Evolutionary conservation across 2,329 filamentous ascomycete genomes (phyloP), one percentile per base, ranked within the genome.

Genomic region (Zymoseptoria passerinii): DNA sequence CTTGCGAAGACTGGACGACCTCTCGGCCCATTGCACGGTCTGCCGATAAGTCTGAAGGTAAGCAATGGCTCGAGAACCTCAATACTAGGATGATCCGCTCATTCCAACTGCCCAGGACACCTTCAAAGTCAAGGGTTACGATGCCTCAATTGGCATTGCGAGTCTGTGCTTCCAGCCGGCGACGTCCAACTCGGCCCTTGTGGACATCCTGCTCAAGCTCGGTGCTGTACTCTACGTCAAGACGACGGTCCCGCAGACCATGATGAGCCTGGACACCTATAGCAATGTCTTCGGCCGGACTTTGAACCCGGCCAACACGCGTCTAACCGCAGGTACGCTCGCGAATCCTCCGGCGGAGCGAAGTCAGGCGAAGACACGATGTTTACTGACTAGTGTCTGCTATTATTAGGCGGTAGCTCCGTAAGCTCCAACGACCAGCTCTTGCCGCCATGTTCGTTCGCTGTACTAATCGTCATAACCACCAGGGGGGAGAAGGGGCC

Each of bases 111-210:
- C 16, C 6, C 35, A 44, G 35, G 35, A 44, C 13, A 44, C 75
- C 13, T 86, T 86, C 69, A 79, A 85, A 23, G 73, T 87, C 50
- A 79, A 79, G 58, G 83, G 81, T 1, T 68, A 78, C 3, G 81
- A 86, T 55, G 78, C 79, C 0, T 84, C 83, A 0, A 70, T 86
- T 2, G 83, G 83, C 5, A 86, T 85, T 62, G 79, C 74, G 4
- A 67, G 69, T 0, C 67, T 78, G 2, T 74, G 71, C 57, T 78
- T 78, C 71, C 72, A 75, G 75, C 44, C 70, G 81, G 9, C 81
- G 78, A 81, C 66, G 78, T 81, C 63, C 77, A 81, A 64, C 64
- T 70, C 70, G 2, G 63, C 66, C 9, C 58, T 78, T 0, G 72
- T 76, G 0, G 66, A 71, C n/a, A 63, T 75, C 5, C 64, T 78